Evolutionary conservation across 208 protist genomes (phyloP), one percentile per base, ranked within the genome.

Genomic region (Leishmania martiniquensis): DNA sequence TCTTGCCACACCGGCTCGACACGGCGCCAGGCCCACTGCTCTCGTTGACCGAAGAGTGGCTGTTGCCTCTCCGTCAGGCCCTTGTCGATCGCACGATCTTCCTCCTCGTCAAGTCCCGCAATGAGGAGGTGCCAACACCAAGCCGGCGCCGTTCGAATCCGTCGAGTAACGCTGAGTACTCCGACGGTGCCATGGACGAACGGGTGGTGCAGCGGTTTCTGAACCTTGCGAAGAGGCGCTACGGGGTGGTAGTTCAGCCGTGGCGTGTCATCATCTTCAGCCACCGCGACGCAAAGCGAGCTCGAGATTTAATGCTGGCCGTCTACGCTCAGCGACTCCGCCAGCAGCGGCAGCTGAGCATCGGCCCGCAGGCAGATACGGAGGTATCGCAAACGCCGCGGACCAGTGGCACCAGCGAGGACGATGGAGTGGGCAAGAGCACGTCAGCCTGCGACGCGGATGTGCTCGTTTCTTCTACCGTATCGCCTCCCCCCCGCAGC

Each of bases 211-310:
- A 51, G 0, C 52, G 49, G n/a, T 85, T 85, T 49, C 34, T 77
- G 4, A 0, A 0, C n/a, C 68, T 77, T 22, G 60, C 63, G 6
- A 63, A 78, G 62, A 4, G 22, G 68, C 59, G 47, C 17, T 95
- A 82, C 67, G 82, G 79, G 22, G 87, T 95, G 42, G 67, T 67
- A 42, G 78, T 95, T n/a, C 77, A 69, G 25, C 34, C 49, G 42
- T 95, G 91, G 91, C 91, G 92, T 54, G 83, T 95, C 1, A 76
- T 92, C 17, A 77, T 86, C 15, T 95, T 90, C 77, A 91, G 83
- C 76, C 76, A 78, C 37, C 71, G 55, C 39, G 72, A 85, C 44
- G 86, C 85, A 70, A 77, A 76, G 4, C 60, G 80, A 15, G 75
- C 81, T 7, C 80, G 81, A 4, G 79, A 85, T 32, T 29, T 88